Base-by-base conservation (phyloP, 768 basidiomycete genomes). In the Naganishia onofrii region DNA sequence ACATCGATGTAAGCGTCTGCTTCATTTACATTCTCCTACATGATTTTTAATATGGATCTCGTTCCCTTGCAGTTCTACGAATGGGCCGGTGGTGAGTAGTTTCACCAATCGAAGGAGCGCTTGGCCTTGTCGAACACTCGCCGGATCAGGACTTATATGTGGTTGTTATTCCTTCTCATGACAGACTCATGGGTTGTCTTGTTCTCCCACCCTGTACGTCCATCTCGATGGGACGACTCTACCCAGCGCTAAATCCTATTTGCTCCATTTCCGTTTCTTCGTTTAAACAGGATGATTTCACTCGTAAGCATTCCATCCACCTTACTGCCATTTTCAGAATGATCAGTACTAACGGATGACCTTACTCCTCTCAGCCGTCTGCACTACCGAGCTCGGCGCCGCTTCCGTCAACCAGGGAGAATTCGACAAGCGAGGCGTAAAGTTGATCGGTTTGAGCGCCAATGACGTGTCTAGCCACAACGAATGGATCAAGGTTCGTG, bases 361-460 rank as follows among this genome's bases (percentile, higher is more conserved):
- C 48, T n/a, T 65, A 29, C 13, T 15, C 21, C 1, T 12, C n/a
- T 71, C 74, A 48, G 76, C 78, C 68, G 80, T 80, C 64, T 82
- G 81, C 71, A 82, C 96, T 57, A 99, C 96, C 67, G 96, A 98
- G 84, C 89, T 98, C 44, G 93, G 92, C 63, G 95, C 96, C 80
- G 93, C 96, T 53, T 90, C 96, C 60, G 89, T 92, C 73, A 90
- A 91, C 70, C 85, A 87, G 15, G 84, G 84, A 19, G 94, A 97
- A 81, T 99, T 97, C 80, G 84, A 83, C 60, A 87, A 88, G 78
- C 89, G 96, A 71, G 87, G 88, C 74, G 93, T 97, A 77, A 97
- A 98, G 74, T 72, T 82, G 52, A 77, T 81, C 74, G 81, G 93
- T 48, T 87, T 98, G 70, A 92, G 91, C 52, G 93, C 94, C 79